Conservation (phyloP, 306 rosid genomes). For the Benincasa hispida region DNA sequence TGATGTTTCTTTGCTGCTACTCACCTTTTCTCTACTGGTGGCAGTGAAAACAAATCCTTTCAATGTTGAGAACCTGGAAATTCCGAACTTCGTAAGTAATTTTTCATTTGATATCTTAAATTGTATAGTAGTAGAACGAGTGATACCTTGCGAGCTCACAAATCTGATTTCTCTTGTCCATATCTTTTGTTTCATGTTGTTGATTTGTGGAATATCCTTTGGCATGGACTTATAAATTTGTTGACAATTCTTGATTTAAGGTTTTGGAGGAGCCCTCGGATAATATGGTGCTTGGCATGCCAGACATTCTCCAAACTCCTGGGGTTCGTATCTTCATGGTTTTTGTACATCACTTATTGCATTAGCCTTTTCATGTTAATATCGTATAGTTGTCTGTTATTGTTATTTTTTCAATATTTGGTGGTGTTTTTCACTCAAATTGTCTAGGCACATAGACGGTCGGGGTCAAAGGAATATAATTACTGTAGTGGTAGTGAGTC, state of each 20-base stretch:
- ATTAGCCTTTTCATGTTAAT: not conserved
- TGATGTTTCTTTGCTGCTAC: not conserved
- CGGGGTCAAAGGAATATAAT: not conserved
- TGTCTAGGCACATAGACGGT: not conserved
- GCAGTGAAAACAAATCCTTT: conserved; percentile 51
- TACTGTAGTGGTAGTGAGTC: not conserved
- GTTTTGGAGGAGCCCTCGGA: conserved; percentile 57
- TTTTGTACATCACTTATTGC: not conserved
- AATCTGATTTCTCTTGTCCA: not conserved
- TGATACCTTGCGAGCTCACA: not conserved
- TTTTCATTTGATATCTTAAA: not conserved
- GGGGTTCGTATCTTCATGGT: conserved; percentile 39
- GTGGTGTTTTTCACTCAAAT: not conserved
- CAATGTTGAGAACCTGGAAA: conserved; percentile 35
- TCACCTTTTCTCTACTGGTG: conserved; percentile 26
- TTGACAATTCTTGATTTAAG: conserved; percentile 19
- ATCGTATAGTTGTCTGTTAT: not conserved
- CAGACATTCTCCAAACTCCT: conserved; percentile 52
- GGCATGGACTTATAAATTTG: conserved; percentile 3
- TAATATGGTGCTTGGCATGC: conserved; percentile 33
- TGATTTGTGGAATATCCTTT: not conserved
- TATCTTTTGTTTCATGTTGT: not conserved
- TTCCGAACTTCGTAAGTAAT: conserved; percentile 49
- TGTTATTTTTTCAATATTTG: not conserved
- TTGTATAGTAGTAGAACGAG: not conserved